Base-by-base conservation (phyloP, 2,329 filamentous ascomycete species). In the Parasarocladium wereldwijsianum region DNA sequence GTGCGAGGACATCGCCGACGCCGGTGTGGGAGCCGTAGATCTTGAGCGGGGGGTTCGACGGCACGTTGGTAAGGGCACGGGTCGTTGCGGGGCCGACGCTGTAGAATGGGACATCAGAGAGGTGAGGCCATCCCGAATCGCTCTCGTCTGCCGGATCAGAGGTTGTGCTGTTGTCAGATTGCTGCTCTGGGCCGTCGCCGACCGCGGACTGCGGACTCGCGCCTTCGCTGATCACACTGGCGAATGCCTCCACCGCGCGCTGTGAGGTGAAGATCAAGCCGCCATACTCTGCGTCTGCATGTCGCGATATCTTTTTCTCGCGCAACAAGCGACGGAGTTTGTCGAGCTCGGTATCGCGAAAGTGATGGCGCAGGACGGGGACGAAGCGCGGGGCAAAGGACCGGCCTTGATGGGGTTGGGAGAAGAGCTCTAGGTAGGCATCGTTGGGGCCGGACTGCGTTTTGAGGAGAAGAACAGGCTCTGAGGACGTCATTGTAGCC, bases 201-300 rank as follows among this genome's bases (percentile, higher is more conserved):
- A n/a, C n/a, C n/a, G n/a, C n/a, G n/a, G n/a, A n/a, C n/a, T n/a
- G n/a, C n/a, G n/a, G n/a, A n/a, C 52, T 54, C 45, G 55, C 54
- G 15, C 68, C 57, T 18, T 70, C 65, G 10, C 64, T 54, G 1
- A 84, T 63, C 7, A 83, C 54, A 26, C 65, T 58, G 4, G 69
- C 57, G 43, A 90, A 84, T 0, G 77, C 80, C 47, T 90, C 83
- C 3, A 90, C 82, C 1, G 83, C 80, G 28, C 82, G 67, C 49
- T 90, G 83, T 6, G 79, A 86, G 2, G 82, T 90, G 46, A 90
- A 87, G 29, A 90, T 75, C 34, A 87, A 55, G n/a, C 79, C 82
- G 5, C 80, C 79, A 44, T 82, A 87, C 10, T 54, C 42, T 23
- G 50, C 49, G 3, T 46, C 52, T 1, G 43, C 23, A 1, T 29